phyloP scores from a whole-genome alignment of 176 grass and related monocot genomes.

The Rhynchospora tenuis region DNA sequence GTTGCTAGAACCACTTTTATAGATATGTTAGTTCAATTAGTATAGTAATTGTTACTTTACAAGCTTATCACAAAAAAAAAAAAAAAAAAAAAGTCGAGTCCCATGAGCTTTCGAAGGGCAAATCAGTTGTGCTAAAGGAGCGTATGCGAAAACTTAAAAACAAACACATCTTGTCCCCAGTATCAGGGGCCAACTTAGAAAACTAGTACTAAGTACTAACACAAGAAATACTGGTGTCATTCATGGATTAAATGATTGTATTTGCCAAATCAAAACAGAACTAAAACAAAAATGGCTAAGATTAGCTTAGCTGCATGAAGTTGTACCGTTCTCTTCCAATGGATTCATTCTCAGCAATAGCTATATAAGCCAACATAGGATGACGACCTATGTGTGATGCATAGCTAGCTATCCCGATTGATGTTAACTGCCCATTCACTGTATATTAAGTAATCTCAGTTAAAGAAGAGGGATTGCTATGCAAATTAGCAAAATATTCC shows the following conservation, averaged over 20 bases:
- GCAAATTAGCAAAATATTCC: not conserved
- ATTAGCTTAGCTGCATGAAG: conserved; percentile 70
- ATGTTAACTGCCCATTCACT: conserved; percentile 99
- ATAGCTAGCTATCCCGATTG: conserved; percentile 85
- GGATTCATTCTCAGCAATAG: conserved; percentile 88
- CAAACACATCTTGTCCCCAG: not conserved
- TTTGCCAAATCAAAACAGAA: not conserved
- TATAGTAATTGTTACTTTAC: not conserved
- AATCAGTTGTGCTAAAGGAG: not conserved
- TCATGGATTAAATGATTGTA: not conserved
- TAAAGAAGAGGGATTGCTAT: not conserved
- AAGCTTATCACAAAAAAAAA: not conserved
- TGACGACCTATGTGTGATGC: conserved; percentile 89
- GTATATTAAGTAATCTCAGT: conserved; percentile 15
- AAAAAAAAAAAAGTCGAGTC: not conserved
- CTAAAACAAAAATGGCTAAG: conserved; percentile 8
- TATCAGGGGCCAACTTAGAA: not conserved
- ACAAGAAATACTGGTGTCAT: not conserved
- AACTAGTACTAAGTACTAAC: not conserved
- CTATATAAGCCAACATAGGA: conserved; percentile 76
- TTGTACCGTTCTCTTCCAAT: conserved; percentile 87
- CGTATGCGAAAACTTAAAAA: not conserved
- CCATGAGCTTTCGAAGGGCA: not conserved
- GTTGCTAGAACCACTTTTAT: not conserved
- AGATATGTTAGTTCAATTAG: not conserved